Base-by-base conservation (phyloP, 75 land plant genomes). In the Cunninghamia lanceolata region DNA sequence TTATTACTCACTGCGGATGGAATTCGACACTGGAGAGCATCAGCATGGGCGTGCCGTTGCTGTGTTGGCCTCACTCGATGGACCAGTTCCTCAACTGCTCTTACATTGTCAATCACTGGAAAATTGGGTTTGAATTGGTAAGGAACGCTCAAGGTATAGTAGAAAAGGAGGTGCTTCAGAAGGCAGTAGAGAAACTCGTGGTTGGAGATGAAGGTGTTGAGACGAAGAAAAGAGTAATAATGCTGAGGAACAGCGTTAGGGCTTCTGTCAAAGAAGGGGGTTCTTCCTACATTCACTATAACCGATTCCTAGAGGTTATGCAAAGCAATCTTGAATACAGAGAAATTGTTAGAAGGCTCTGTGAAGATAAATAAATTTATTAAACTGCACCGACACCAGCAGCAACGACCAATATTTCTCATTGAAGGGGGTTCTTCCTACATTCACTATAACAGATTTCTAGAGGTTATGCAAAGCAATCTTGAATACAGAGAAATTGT, bases 1-100 rank as follows among this genome's bases (percentile, higher is more conserved):
- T 93, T 77, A 86, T 86, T 86, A 83, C 89, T 9, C 94, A 93
- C 71, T 93, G 94, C 35, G 93, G 94, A 3, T 93, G 92, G 93
- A 93, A 92, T 68, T 93, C 93, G 0, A 76, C 82, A 2, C 35
- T 85, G 45, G 94, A 93, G 82, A 87, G 84, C 70, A 47, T 84
- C 19, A 83, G 43, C 14, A 85, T 86, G 13, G 92, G 92, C 1
- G 86, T 90, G 30, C 94, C 93, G 0, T 86, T 93, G 89, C 83
- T 93, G 2, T 84, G 89, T 1, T 89, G 84, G 43, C 94, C 93
- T 2, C 19, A 89, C 11, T 25, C 52, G 0, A 36, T 43, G 63
- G 94, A 93, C 11, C 94, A 93, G 76, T 38, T 30, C 3, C 2
- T 52, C 32, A 85, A 87, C n/a, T 32, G 56, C 13, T 9, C 42